A percentile compares a stretch with the other conserved stretches of the same genome.
Evolutionary conservation across 345 rosid genomes (phyloP).

Genomic region (Angophora floribunda): DNA sequence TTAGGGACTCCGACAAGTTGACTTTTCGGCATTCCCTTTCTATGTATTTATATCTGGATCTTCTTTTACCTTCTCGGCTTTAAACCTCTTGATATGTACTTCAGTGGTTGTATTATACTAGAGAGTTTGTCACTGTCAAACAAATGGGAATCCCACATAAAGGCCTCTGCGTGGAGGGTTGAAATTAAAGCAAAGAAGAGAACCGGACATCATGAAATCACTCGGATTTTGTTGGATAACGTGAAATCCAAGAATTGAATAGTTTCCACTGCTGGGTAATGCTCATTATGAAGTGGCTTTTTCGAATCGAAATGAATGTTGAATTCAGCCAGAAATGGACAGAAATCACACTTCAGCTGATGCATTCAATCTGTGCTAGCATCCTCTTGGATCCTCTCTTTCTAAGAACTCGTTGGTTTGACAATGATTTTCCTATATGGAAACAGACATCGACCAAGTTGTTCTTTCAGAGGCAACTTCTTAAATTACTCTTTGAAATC

Average conservation of each 20-base stretch:
- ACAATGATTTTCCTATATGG: background rate
- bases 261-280: conserved; percentile 7
- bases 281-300: background rate
- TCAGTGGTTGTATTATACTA: background rate
- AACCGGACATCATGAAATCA: background rate
- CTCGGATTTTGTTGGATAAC: conserved; percentile 10
- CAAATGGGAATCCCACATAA: background rate
- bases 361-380: background rate
- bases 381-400: background rate
- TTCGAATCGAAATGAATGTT: background rate
- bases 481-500: background rate
- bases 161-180: background rate
- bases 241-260: conserved; percentile 8
- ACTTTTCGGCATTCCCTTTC: background rate
- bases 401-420: background rate
- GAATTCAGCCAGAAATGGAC: background rate
- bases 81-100: background rate
- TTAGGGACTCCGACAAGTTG: background rate
- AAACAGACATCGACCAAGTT: background rate
- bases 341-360: background rate
- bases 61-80: background rate
- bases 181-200: background rate
- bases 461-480: background rate
- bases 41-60: background rate
- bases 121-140: background rate